These are phyloP conservation scores for Populus hybrid DNA, from an alignment of 441 rosid genomes.

Conservation along the genomic window DNA sequence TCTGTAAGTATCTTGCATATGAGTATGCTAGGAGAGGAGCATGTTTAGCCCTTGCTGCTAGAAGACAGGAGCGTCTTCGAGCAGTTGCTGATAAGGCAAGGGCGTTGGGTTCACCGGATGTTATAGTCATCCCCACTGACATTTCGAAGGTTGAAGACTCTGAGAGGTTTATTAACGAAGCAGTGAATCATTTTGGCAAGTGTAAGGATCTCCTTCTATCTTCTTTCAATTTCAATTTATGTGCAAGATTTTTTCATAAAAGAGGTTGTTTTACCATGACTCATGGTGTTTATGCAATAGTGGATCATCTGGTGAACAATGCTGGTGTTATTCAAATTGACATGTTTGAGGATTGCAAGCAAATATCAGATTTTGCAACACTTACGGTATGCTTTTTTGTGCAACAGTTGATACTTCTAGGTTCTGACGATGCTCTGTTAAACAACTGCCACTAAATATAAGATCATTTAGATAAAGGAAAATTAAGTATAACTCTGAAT, in stretches of 20 bases:
- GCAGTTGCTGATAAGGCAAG: constrained; percentile 35
- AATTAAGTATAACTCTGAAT: no score
- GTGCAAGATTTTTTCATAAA: background rate
- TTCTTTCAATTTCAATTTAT: background rate
- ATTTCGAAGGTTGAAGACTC: constrained; percentile 48
- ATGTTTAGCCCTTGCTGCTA: constrained; percentile 42
- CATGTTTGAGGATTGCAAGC: constrained; percentile 17
- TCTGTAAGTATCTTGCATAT: constrained; percentile 48
- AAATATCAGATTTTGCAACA: constrained; percentile 1
- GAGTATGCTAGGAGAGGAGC: constrained; percentile 64
- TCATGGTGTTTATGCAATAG: constrained; percentile 14
- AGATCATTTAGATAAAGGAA: no score
- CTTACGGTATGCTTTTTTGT: constrained; percentile 22
- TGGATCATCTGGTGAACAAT: constrained; percentile 47
- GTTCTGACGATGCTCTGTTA: no score
- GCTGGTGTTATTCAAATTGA: constrained; percentile 26
- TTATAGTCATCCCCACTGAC: constrained; percentile 34
- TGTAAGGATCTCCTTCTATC: constrained; percentile 14
- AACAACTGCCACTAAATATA: no score
- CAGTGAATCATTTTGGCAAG: constrained; percentile 40
- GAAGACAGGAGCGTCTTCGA: constrained; percentile 40
- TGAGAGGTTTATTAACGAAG: constrained; percentile 31
- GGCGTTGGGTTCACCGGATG: constrained; percentile 45
- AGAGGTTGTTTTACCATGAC: background rate
- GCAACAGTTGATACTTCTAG: background rate